Evolutionary conservation across 345 rosid species (phyloP).

Genomic region (Eucalyptus marginata): DNA sequence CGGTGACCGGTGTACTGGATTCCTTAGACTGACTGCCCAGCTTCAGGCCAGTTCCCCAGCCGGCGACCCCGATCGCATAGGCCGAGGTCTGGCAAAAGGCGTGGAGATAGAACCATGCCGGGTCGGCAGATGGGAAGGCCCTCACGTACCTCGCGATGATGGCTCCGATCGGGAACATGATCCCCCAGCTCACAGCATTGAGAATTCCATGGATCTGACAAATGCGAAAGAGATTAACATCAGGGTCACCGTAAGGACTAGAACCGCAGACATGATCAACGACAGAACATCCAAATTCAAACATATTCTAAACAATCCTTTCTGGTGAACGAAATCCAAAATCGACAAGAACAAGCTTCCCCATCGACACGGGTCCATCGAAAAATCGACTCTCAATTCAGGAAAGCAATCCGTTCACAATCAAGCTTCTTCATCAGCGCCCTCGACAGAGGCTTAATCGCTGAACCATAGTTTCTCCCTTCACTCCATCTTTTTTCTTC

Average conservation of each 20-base stretch:
- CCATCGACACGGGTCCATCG: not conserved
- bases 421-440: not conserved
- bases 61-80: slow-evolving; percentile 71
- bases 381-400: not conserved
- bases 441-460: not conserved
- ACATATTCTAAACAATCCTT: not conserved
- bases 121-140: slow-evolving; percentile 63
- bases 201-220: slow-evolving; percentile 79
- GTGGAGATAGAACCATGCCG: slow-evolving; percentile 83
- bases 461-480: not conserved
- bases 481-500: not conserved
- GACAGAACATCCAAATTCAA: not conserved
- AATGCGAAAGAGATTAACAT: not conserved
- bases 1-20: slow-evolving; percentile 27
- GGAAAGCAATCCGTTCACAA: not conserved
- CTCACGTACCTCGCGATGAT: slow-evolving; percentile 70
- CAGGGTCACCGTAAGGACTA: not conserved
- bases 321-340: not conserved
- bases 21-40: slow-evolving; percentile 59
- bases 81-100: slow-evolving; percentile 61
- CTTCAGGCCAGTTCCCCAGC: slow-evolving; percentile 86
- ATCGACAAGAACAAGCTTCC: not conserved
- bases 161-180: slow-evolving; percentile 60
- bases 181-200: slow-evolving; percentile 84
- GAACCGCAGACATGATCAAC: not conserved